Base-by-base conservation (phyloP, 1,284 basidiomycete species). In the Leccinum huronense region DNA sequence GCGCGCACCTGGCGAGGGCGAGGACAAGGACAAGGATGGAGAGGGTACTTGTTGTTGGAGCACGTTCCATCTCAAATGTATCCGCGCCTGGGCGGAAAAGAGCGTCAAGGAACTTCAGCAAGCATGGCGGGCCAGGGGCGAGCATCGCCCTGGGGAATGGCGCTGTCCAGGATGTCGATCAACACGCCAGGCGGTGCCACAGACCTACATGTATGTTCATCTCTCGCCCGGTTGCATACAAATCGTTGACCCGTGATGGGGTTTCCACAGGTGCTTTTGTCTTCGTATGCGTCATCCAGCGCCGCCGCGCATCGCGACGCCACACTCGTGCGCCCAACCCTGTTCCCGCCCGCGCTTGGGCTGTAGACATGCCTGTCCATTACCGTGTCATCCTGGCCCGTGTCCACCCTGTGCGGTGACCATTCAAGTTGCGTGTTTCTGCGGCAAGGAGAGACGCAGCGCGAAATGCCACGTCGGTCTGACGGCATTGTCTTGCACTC, bases 151-250 rank as follows among this genome's bases (percentile, higher is more conserved):
- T 34, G 88, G 88, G 1, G 90, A 93, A 71, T 95, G 94, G 94
- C 81, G 89, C 63, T 96, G 94, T 75, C 94, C 94, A 0, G 93
- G 93, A 0, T 96, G 94, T 78, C 94, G 94, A 72, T 86, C 86
- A 3, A 89, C 87, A 66, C 80, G 94, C 31, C 80, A 82, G 55
- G 75, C 78, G 5, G 83, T 90, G 2, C 90, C 92, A 0, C 81
- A 80, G 3, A 82, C 82, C 3, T 97, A 96, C 75, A 83, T 84
- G 86, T 93, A 66, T 63, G 81, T 23, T 8, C 19, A 48, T 48
- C 9, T 31, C 6, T 8, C 8, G n/a, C 6, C 19, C 10, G 11
- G 2, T 54, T 34, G 16, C 11, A 60, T 45, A 31, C 5, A 5
- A 14, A 55, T 34, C 30, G 2, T 31, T 48, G 2, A 42, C 33